Base-by-base conservation (phyloP, 208 protist species). In the Perkinsela sp. region DNA sequence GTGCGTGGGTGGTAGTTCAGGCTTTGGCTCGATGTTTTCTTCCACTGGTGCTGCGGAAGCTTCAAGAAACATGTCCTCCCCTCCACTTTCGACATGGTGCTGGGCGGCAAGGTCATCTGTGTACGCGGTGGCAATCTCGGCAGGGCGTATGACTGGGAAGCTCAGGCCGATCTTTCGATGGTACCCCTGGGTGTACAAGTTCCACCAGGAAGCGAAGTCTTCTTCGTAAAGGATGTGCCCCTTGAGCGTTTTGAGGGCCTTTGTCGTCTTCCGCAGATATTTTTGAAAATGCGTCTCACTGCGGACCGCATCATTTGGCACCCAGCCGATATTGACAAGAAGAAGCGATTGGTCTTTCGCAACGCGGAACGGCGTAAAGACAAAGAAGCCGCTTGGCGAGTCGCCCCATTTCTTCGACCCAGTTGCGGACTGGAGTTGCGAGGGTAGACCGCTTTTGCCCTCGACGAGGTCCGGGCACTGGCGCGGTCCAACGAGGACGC, bases 261-360 rank as follows among this genome's bases (percentile, higher is more conserved):
- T 6, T 22, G 40, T 57, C 22, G 40, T 57, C 22, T 57, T 57
- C 6, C 40, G 40, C 6, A 57, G 40, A 22, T 57, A 57, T 57
- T 57, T 57, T 22, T 22, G 40, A 57, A 57, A 22, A 22, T 57
- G 40, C 13, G 40, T 57, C 22, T 57, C 40, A 57, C 40, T 57
- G 22, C 40, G 40, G 1, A 81, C 81, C 0, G 85, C 85, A 67
- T 91, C 85, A 66, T 88, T 84, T 15, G 85, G 85, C 31, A 88
- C 85, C 83, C 83, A 91, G 29, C 85, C 85, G 40, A 83, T 80
- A 71, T 91, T 88, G 32, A 91, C 80, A 76, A 91, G 83, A 16
- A 91, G 74, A 67, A 88, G 84, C 72, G 80, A 69, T 57, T 79
- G 68, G 0, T 77, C 78, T 71, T 81, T 73, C 13, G 83, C 82